Percentiles rank a stretch among this genome's conserved stretches.
Evolutionary conservation across 257 asterid species (phyloP).

Genomic region (Primulina tabacum): DNA sequence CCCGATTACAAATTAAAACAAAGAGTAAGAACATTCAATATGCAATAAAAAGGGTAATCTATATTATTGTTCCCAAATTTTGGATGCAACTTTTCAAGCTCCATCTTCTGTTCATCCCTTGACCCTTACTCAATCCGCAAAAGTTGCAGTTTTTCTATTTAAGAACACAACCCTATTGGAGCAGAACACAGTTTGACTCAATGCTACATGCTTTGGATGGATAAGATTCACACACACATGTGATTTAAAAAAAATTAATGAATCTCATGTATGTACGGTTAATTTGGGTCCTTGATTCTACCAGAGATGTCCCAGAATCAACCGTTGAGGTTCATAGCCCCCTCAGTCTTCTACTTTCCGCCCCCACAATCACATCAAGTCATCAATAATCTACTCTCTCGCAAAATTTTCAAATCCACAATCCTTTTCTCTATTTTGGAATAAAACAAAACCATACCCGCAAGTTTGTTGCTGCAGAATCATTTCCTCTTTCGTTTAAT

Average conservation of each 20-base stretch:
- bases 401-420: not conserved
- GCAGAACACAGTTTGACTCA: too few relatives aligned
- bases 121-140: slow-evolving; percentile 24
- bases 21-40: too few relatives aligned
- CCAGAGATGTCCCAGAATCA: too few relatives aligned
- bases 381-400: not conserved
- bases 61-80: not conserved
- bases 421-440: slow-evolving; percentile 11
- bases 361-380: not conserved
- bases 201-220: too few relatives aligned
- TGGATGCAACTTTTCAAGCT: not conserved
- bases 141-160: slow-evolving; percentile 29
- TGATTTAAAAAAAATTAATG: too few relatives aligned
- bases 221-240: too few relatives aligned
- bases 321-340: slow-evolving; percentile 24
- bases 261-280: too few relatives aligned
- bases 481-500: slow-evolving; percentile 11
- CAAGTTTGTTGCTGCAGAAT: slow-evolving; percentile 4
- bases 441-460: slow-evolving; percentile 21
- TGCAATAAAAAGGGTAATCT: too few relatives aligned
- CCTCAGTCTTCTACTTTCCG: not conserved
- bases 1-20: too few relatives aligned
- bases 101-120: not conserved
- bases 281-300: too few relatives aligned
- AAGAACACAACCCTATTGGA: slow-evolving; percentile 33